Base-by-base conservation (phyloP, 768 basidiomycete genomes). In the Pleurotus pulmonarius region DNA sequence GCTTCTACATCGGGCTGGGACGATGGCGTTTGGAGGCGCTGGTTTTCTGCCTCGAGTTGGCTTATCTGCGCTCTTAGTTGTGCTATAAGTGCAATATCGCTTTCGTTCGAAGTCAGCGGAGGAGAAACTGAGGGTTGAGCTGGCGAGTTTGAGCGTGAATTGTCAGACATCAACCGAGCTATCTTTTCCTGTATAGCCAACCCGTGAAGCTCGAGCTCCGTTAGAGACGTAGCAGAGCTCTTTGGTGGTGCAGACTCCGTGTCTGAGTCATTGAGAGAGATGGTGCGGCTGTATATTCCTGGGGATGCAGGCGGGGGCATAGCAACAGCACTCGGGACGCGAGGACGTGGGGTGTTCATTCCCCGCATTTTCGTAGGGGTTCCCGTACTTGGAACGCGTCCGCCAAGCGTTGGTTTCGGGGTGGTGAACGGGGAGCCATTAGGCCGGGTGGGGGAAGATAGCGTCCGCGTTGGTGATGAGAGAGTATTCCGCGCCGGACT, bases 281-380 rank as follows among this genome's bases (percentile, higher is more conserved):
- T 67, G 2, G 75, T 72, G 26, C 73, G 72, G 15, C 73, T 66
- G 15, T 69, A 65, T 45, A 75, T 64, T 1, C 66, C 69, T 5
- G 89, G 89, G 11, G 88, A 88, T 0, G 85, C 74, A 15, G 90
- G 90, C 2, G 90, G 90, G 2, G 89, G 90, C 90, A 92, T 91
- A 5, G 88, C 84, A 24, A 88, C 69, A n/a, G 80, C 75, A 62
- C 88, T 89, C 26, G 89, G 87, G 58, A 90, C 66, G 49, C 89
- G 78, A 12, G 82, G 78, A 26, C 87, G 80, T 44, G 87, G 85
- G 9, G 86, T 87, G 58, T 66, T 75, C n/a, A 75, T 67, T 9
- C 79, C 75, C 38, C 75, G 68, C 18, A 65, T 67, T 56, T 67
- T 72, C 29, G 59, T 64, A 25, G 73, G 67, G 13, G 72, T 48